phyloP scores from a whole-genome alignment of 108 stramenopile species.

The Skeletonema potamos region DNA sequence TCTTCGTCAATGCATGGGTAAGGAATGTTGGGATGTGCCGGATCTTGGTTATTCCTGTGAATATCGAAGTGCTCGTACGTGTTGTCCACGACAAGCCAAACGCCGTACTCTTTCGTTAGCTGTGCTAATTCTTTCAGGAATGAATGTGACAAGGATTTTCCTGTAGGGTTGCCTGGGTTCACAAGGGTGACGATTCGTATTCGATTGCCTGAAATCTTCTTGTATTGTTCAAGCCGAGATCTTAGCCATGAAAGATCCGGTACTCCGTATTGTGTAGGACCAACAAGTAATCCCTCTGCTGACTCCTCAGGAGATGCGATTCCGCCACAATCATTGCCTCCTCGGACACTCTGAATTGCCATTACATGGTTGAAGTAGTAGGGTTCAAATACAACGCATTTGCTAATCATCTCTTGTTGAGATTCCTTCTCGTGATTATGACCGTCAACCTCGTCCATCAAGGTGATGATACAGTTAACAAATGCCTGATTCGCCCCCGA shows the following conservation, averaged over 20 bases:
- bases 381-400: constrained; percentile 82
- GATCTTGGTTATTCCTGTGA: constrained; percentile 27
- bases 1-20: constrained; percentile 58
- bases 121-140: constrained; percentile 62
- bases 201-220: constrained; percentile 5
- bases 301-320: not conserved
- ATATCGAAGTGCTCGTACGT: constrained; percentile 94
- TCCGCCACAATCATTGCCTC: constrained; percentile 7
- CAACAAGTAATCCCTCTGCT: constrained; percentile 60
- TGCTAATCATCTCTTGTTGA: constrained; percentile 34
- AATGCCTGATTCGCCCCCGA: constrained; percentile 96
- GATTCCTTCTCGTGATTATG: constrained; percentile 17
- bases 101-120: constrained; percentile 62
- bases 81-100: constrained; percentile 91
- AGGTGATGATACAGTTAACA: constrained; percentile 81
- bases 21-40: constrained; percentile 25
- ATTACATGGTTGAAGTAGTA: constrained; percentile 96
- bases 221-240: constrained; percentile 39
- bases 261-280: constrained; percentile 55
- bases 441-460: constrained; percentile 40
- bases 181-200: constrained; percentile 86
- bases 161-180: constrained; percentile 94
- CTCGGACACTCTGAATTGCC: constrained; percentile 46
- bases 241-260: constrained; percentile 65
- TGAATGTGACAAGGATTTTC: constrained; percentile 61